phyloP scores from a whole-genome alignment of 2,329 filamentous ascomycete species.

The Hymenoscyphus fraxineus region DNA sequence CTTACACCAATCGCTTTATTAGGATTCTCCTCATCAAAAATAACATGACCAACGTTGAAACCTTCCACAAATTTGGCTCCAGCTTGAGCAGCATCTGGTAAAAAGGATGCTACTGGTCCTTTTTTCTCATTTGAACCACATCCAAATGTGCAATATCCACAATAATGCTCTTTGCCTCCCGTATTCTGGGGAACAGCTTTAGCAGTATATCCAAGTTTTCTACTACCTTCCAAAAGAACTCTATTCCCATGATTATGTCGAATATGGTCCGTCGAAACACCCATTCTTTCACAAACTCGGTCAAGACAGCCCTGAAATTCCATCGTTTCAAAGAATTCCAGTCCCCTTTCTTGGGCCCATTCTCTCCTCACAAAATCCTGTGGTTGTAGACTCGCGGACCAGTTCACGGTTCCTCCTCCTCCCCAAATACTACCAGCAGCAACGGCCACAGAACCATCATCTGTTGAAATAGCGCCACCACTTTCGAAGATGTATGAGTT shows the following conservation, averaged over 20 bases:
- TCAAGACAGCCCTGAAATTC: conserved; percentile 79
- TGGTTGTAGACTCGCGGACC: conserved; percentile 49
- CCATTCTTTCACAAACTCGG: conserved; percentile 74
- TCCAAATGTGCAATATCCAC: conserved; percentile 60
- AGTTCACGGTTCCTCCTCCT: conserved; percentile 80
- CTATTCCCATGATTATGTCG: conserved; percentile 70
- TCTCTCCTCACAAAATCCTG: conserved; percentile 75
- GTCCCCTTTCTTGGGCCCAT: conserved; percentile 64
- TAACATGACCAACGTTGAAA: conserved; percentile 65
- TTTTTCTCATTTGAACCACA: conserved; percentile 70
- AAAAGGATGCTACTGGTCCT: conserved; percentile 71
- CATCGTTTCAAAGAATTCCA: conserved; percentile 69
- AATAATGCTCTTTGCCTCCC: conserved; percentile 68
- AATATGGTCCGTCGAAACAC: conserved; percentile 62
- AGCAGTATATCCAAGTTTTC: conserved; percentile 68
- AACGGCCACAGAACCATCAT: conserved; percentile 57
- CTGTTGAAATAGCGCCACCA: conserved; percentile 52
- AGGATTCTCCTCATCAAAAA: conserved; percentile 55
- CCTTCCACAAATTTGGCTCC: conserved; percentile 84
- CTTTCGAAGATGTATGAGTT: conserved; percentile 66
- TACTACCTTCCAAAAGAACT: conserved; percentile 69
- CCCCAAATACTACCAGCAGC: conserved; percentile 73
- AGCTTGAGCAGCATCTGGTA: conserved; percentile 73
- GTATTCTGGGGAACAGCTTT: conserved; percentile 76
- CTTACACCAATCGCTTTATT: conserved; percentile 64